Percentiles rank a stretch among this genome's conserved stretches.
Evolutionary conservation across 2,329 filamentous ascomycete species (phyloP).

Genomic region (Graphium sp.): DNA sequence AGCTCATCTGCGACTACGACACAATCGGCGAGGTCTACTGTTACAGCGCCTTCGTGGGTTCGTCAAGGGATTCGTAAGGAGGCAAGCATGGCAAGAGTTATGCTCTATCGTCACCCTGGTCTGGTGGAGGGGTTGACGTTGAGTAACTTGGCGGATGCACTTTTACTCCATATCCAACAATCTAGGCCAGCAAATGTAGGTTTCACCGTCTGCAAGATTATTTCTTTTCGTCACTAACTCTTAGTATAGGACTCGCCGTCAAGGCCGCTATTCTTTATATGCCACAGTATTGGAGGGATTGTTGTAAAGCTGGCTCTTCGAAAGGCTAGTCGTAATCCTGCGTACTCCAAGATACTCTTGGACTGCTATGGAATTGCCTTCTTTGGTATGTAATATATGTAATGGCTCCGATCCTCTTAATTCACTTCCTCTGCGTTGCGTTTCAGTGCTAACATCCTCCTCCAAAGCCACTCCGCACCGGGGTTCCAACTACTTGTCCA

Average conservation of each 20-base stretch:
- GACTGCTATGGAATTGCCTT: slow-evolving; percentile 46
- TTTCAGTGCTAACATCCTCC: slow-evolving; percentile 5
- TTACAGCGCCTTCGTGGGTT: slow-evolving; percentile 28
- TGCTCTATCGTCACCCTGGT: slow-evolving; percentile 32
- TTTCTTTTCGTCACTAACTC: background rate
- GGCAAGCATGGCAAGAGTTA: slow-evolving; percentile 27
- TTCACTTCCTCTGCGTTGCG: background rate
- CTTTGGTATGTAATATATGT: slow-evolving; percentile 29
- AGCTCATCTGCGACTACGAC: slow-evolving; percentile 2
- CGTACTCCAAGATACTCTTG: slow-evolving; percentile 26
- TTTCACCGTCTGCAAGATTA: slow-evolving; percentile 1
- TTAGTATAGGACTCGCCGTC: too few species aligned
- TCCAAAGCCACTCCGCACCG: slow-evolving; percentile 38
- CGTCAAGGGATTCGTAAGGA: slow-evolving; percentile 31
- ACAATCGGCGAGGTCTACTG: slow-evolving; percentile 11
- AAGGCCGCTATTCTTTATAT: slow-evolving; percentile 41
- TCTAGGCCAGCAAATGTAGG: too few species aligned
- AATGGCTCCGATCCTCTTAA: background rate
- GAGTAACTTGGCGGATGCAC: slow-evolving; percentile 23
- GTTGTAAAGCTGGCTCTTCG: slow-evolving; percentile 40
- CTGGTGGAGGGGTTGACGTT: slow-evolving; percentile 22
- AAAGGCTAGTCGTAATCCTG: slow-evolving; percentile 20
- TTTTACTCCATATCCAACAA: slow-evolving; percentile 28
- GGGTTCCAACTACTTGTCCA: slow-evolving; percentile 45
- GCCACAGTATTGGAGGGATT: slow-evolving; percentile 43